These are phyloP conservation scores for Phyllostachys edulis DNA, from an alignment of 176 grass and related monocot species.

Conservation along the genomic window DNA sequence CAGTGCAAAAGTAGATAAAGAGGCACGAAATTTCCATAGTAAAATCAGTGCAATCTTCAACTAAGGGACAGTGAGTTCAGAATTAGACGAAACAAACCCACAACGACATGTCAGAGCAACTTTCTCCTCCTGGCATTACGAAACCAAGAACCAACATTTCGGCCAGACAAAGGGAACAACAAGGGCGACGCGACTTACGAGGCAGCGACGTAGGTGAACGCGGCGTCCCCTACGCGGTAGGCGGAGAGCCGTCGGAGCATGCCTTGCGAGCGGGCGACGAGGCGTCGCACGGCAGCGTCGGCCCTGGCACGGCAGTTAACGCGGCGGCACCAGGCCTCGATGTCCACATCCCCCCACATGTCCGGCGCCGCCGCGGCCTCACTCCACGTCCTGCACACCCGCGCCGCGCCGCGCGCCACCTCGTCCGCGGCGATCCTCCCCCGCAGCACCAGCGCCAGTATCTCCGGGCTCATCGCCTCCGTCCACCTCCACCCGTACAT, in stretches of 20 bases:
- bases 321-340: constrained; percentile 68
- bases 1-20: too few relatives aligned
- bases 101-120: too few relatives aligned
- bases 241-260: constrained; percentile 49
- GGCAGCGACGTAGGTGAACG: constrained; percentile 31
- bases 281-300: constrained; percentile 45
- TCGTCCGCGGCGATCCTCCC: constrained; percentile 38
- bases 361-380: neutral
- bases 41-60: too few relatives aligned
- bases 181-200: neutral
- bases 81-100: too few relatives aligned
- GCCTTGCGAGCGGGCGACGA: constrained; percentile 45
- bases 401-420: constrained; percentile 42
- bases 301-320: constrained; percentile 42
- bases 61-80: too few relatives aligned
- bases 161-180: too few relatives aligned
- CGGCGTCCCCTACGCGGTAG: constrained; percentile 47
- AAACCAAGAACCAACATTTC: too few relatives aligned
- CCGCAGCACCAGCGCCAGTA: constrained; percentile 48
- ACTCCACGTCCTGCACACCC: constrained; percentile 62
- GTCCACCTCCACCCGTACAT: constrained; percentile 36
- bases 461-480: constrained; percentile 54
- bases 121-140: too few relatives aligned
- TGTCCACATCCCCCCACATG: constrained; percentile 51
- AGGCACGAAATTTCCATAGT: too few relatives aligned